Base-by-base conservation (phyloP, 441 rosid genomes). In the Mallotus repandus region DNA sequence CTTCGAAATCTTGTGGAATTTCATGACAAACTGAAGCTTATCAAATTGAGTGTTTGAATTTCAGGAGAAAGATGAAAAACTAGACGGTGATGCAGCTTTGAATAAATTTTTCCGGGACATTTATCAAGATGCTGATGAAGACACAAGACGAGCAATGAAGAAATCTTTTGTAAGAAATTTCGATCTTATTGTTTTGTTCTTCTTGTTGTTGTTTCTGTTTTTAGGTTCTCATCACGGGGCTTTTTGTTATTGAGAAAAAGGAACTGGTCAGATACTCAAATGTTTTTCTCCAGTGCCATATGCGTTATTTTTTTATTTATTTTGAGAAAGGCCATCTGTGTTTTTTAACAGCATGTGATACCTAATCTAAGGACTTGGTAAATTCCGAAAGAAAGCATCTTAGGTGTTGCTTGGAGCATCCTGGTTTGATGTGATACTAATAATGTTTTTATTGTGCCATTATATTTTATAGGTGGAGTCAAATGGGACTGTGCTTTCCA, bases 1-100 rank as follows among this genome's bases (percentile, higher is more conserved):
- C 32, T 66, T 13, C 1, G 16, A 5, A 48, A 68, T 41, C 1
- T 41, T 6, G 7, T 52, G 10, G 54, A 19, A 60, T 52, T 4
- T 12, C 6, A 4, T 54, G 53, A 7, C 57, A 11, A 21, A 19
- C 19, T 22, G 16, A 66, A 29, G 59, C 49, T 11, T 63, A 52
- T 16, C 22, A 59, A n/a, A 56, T 68, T 69, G 55, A 18, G 69
- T 57, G 50, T 45, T 21, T 45, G 66, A 52, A 71, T 75, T 82
- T 71, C 86, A 95, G 99, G 99, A 95, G 79, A 95, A 95, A 83
- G 98, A 95, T 8, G 99, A 95, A 80, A 89, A 93, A 74, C 82
- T 95, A 52, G 97, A 95, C 56, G 99, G 99, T 72, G 99, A 95
- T 78, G 99, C 99, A 4, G 99, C 91, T 18, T 77, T 95, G 87